phyloP scores from a whole-genome alignment of 805 yeast species.

The Debaryomyces prosopidis region DNA sequence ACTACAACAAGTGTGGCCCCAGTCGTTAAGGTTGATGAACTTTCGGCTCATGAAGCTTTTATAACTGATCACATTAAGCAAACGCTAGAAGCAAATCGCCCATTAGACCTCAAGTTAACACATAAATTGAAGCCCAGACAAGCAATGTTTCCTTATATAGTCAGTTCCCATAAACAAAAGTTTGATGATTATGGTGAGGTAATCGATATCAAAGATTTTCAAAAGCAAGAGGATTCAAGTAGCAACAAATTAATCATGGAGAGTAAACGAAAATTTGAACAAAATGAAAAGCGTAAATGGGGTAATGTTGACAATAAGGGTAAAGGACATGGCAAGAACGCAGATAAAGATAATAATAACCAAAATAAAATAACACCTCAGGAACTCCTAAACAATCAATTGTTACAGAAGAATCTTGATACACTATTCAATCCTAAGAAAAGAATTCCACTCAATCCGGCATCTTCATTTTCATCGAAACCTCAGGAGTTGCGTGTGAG shows the following conservation, averaged over 20 bases:
- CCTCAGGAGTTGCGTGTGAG: constrained; percentile 47
- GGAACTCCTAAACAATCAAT: constrained; percentile 40
- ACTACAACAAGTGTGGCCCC: constrained; percentile 4
- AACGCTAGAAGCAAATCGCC: constrained; percentile 41
- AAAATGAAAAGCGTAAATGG: constrained; percentile 29
- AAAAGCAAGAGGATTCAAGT: constrained; percentile 51
- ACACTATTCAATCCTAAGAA: constrained; percentile 53
- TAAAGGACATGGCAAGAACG: constrained; percentile 17
- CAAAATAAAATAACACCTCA: constrained; percentile 41
- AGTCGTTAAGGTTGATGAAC: constrained; percentile 22
- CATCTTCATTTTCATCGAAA: constrained; percentile 17
- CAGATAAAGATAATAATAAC: constrained; percentile 15
- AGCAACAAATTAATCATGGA: constrained; percentile 36
- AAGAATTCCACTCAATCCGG: constrained; percentile 28
- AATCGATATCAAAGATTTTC: constrained; percentile 65
- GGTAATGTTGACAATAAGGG: constrained; percentile 18
- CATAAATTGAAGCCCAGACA: constrained; percentile 48
- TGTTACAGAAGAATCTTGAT: constrained; percentile 44
- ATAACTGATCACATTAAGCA: constrained; percentile 38
- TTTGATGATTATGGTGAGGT: constrained; percentile 87
- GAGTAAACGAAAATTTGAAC: constrained; percentile 38
- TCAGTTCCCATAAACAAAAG: constrained; percentile 48
- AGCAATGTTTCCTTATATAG: constrained; percentile 76
- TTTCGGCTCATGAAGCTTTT: constrained; percentile 42
- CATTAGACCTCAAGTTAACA: constrained; percentile 54